Percentiles rank a stretch among this genome's conserved stretches.
These are phyloP conservation scores for Hypoxylon sp. DNA, from an alignment of 2,329 filamentous ascomycete species.

Conservation along the genomic window DNA sequence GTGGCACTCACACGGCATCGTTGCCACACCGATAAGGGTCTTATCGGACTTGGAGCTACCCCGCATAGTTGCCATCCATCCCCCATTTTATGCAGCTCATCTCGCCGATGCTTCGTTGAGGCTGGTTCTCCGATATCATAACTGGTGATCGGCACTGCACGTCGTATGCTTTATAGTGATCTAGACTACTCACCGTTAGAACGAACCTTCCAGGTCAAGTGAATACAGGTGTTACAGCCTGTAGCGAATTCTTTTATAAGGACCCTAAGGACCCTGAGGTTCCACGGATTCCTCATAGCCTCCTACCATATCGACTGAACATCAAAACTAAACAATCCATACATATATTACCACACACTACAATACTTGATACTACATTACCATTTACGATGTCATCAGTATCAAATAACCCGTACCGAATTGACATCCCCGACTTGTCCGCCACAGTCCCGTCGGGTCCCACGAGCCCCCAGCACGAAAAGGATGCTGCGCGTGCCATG, in stretches of 20 bases:
- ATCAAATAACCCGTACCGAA: constrained; percentile 16
- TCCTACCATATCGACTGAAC: constrained; percentile 3
- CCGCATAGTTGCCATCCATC: constrained; percentile 34
- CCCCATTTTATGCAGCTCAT: constrained; percentile 1
- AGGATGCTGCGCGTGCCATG: constrained; percentile 58
- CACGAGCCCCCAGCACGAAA: constrained; percentile 52
- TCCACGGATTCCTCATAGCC: constrained; percentile 7
- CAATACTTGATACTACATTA: constrained; percentile 4
- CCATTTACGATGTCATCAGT: constrained; percentile 22
- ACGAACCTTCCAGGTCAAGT: constrained; percentile 25
- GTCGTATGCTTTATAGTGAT: constrained; percentile 44
- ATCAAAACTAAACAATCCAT: constrained; percentile 11
- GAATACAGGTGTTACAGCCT: neutral
- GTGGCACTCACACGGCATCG: neutral
- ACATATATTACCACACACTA: neutral
- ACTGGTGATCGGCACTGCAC: constrained; percentile 40
- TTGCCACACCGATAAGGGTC: constrained; percentile 34
- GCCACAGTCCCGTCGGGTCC: constrained; percentile 29
- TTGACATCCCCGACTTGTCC: constrained; percentile 35
- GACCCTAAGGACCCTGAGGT: constrained; percentile 29
- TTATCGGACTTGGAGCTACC: constrained; percentile 43
- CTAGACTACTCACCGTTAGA: constrained; percentile 26
- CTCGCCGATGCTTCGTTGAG: constrained; percentile 13
- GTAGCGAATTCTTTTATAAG: constrained; percentile 32
- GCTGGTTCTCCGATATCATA: constrained; percentile 12